Evolutionary conservation across 805 yeast genomes (phyloP).

Genomic region (Grigorovia transvaalensis): DNA sequence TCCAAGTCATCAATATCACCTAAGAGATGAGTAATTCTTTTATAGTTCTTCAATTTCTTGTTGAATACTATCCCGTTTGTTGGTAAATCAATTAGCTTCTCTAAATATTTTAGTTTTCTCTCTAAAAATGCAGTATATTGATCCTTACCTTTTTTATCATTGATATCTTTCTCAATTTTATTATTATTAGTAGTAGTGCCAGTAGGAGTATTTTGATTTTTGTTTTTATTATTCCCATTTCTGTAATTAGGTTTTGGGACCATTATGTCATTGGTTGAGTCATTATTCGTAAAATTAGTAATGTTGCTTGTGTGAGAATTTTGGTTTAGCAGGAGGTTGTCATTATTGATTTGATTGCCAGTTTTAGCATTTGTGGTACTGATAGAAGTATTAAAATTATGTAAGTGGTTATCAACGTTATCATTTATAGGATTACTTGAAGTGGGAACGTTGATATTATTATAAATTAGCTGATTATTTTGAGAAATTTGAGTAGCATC

Average conservation of each 20-base stretch:
- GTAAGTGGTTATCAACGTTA: neutral
- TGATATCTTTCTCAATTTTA: neutral
- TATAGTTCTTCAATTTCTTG: constrained; percentile 28
- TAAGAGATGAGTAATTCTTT: constrained; percentile 30
- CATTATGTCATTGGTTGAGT: no score
- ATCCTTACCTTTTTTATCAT: constrained; percentile 29
- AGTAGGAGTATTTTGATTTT: neutral
- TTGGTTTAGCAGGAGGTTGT: neutral
- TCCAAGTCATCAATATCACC: constrained; percentile 12
- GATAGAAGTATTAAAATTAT: neutral
- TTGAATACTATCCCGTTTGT: constrained; percentile 23
- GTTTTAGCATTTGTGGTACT: neutral
- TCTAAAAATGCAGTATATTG: constrained; percentile 49
- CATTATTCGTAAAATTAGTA: no score
- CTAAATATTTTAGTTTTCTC: constrained; percentile 41
- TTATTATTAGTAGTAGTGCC: neutral
- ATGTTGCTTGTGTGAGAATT: neutral
- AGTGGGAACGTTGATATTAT: neutral
- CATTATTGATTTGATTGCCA: neutral
- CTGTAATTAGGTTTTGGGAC: neutral
- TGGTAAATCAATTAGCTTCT: constrained; percentile 31
- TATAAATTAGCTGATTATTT: neutral
- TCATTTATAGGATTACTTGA: neutral
- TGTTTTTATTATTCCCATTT: neutral
- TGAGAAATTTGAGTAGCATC: neutral